Evolutionary conservation across 179 eudicot genomes (phyloP), one percentile per base, ranked within the genome.

Genomic region (Spergularia azorica): DNA sequence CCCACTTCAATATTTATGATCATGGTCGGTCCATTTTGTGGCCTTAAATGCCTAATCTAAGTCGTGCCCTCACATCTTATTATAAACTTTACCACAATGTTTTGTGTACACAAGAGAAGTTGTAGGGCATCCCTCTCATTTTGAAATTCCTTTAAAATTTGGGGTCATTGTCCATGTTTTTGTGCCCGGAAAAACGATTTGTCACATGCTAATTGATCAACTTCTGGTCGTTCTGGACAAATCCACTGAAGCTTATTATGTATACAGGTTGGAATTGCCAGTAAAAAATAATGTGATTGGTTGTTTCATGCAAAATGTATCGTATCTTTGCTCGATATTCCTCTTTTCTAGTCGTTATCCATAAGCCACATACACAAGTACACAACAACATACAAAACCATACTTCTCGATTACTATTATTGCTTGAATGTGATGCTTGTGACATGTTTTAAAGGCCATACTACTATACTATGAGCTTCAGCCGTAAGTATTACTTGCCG

Each of bases 11-110:
- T 26, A 41, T 56, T 77, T 57, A 78, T 63, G 78, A 69, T 68
- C 6, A 72, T 86, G 88, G 93, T 80, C 90, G 89, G 92, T 82
- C 86, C 86, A 81, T 58, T 83, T 77, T 83, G 89, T 86, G 89
- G 89, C 79, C 84, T 77, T 74, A 67, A 80, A 17, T 36, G 54
- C 14, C 52, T 55, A 52, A 9, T 50, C 15, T 15, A 51, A 32
- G 71, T 82, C 81, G 61, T 78, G 78, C 73, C 38, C 32, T 12
- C 8, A 26, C 67, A 14, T 63, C 72, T 77, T 69, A 6, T 1
- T 18, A 14, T 18, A 54, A 56, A 70, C 18, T 56, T 62, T 67
- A 36, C 32, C 32, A 26, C 32, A 26, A 26, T 26, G 32, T 26
- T n/a, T n/a, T n/a, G n/a, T n/a, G n/a, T n/a, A n/a, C n/a, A n/a